These are phyloP conservation scores for Trichoderma asperelloides DNA, from an alignment of 495 filamentous ascomycete genomes.

Conservation along the genomic window DNA sequence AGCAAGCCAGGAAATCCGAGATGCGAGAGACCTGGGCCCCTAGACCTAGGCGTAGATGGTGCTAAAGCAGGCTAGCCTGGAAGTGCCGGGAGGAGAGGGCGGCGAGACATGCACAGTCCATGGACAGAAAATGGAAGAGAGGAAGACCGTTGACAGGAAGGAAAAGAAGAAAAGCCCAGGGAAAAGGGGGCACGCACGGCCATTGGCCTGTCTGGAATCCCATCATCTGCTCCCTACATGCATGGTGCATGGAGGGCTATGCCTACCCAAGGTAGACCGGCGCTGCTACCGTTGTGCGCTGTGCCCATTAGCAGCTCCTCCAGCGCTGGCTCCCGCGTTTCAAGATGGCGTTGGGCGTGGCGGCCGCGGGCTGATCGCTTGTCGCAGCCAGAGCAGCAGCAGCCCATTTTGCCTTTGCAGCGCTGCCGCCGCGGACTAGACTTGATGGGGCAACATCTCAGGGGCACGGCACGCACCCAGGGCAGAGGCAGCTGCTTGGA, in stretches of 20 bases:
- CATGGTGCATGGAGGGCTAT: background rate
- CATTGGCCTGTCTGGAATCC: background rate
- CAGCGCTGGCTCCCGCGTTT: background rate
- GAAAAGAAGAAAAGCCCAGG: background rate
- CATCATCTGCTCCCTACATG: background rate
- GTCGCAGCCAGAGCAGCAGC: background rate
- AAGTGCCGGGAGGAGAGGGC: background rate
- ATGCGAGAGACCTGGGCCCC: background rate
- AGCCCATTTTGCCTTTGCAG: background rate
- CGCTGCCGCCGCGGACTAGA: background rate
- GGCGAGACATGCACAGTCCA: background rate
- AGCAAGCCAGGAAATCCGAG: background rate
- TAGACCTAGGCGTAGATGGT: background rate
- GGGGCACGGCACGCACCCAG: background rate
- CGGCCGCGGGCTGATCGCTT: background rate
- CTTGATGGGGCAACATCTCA: slow-evolving; percentile 2
- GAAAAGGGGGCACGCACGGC: background rate
- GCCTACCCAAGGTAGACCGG: too few relatives aligned
- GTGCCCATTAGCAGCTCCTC: background rate
- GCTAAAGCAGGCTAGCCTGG: background rate
- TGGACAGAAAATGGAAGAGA: background rate
- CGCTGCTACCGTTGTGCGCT: background rate
- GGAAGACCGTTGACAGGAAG: background rate
- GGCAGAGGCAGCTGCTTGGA: background rate
- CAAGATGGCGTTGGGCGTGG: background rate